Evolutionary conservation across 768 basidiomycete species (phyloP), one percentile per base, ranked within the genome.

Genomic region (Lactifluus subvellereus): DNA sequence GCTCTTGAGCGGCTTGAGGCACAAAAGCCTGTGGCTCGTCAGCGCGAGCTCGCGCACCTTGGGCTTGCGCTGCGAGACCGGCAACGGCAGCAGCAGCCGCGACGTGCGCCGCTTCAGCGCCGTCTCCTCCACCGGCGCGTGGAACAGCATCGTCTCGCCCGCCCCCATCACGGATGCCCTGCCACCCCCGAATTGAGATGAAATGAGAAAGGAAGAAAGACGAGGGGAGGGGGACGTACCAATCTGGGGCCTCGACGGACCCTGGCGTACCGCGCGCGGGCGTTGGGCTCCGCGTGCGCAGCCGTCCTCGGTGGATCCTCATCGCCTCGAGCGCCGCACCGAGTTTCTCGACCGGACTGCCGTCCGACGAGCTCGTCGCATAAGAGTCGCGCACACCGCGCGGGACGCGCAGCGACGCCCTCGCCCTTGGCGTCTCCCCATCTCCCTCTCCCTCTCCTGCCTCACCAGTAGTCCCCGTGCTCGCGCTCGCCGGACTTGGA

Each of bases 61-160:
- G 7, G 79, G 72, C 61, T 80, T 79, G 62, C 77, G 77, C 11
- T 79, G 77, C 6, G 80, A 68, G 0, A 82, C 80, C 20, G 78
- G 78, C 6, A 85, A 74, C 0, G 81, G 78, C 11, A 85, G 74
- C 43, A 68, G 43, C 20, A 87, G 71, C 54, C 77, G 79, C 66
- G 83, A 85, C 4, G 84, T 82, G 27, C 85, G 82, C 4, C 84
- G 79, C 62, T 80, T 79, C 27, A 81, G 74, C 47, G 79, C 77
- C 16, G 80, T 79, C 13, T 79, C 77, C 67, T 86, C 84, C 13
- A 87, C 84, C 4, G 71, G 73, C 0, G 84, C 80, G 54, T 77
- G 76, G 67, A 82, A 85, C 0, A 85, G 22, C 37, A 86, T 72
- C 1, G 51, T 61, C 68, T 87, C 86, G 4, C 76, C 78, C 3